A percentile compares a stretch with the other conserved stretches of the same genome.
Conservation (phyloP, 208 protist genomes). For the Crithidia thermophila region DNA sequence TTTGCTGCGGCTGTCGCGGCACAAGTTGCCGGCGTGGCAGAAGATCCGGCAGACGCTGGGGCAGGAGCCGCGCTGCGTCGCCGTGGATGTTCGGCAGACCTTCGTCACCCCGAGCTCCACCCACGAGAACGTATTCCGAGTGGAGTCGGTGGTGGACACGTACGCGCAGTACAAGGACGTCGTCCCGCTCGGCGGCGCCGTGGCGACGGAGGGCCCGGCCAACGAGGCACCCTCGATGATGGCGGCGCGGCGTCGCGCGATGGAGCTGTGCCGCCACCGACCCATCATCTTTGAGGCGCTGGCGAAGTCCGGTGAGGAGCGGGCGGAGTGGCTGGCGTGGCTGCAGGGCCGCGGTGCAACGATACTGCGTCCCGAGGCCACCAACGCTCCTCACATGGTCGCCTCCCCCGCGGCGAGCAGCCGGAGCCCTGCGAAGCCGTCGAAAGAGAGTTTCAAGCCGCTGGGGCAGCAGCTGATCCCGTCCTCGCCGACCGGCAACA, state of each 20-base stretch:
- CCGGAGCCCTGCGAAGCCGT: background rate
- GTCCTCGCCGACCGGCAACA: background rate
- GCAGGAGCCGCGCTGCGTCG: constrained; percentile 13
- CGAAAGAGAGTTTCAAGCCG: background rate
- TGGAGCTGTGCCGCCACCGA: constrained; percentile 15
- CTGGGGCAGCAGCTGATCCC: background rate
- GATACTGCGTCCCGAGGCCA: background rate
- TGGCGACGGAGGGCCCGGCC: background rate
- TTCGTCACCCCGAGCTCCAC: constrained; percentile 21
- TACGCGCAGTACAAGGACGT: constrained; percentile 13
- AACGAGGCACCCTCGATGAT: constrained; percentile 1
- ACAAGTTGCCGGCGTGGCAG: constrained; percentile 23
- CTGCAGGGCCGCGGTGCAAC: constrained; percentile 2
- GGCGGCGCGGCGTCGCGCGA: constrained; percentile 12
- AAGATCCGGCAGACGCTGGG: constrained; percentile 18
- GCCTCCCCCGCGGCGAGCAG: background rate
- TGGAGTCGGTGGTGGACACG: constrained; percentile 15
- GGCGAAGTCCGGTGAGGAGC: constrained; percentile 17
- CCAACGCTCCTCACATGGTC: background rate
- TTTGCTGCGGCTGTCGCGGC: constrained; percentile 26
- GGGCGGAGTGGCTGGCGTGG: constrained; percentile 26
- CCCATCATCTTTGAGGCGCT: constrained; percentile 24
- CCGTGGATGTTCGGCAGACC: constrained; percentile 16
- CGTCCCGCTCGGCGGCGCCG: background rate
- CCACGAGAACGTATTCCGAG: constrained; percentile 19